A percentile compares a stretch with the other conserved stretches of the same genome.
Evolutionary conservation across 2,329 filamentous ascomycete species (phyloP).

Genomic region (Lithohypha guttulata): DNA sequence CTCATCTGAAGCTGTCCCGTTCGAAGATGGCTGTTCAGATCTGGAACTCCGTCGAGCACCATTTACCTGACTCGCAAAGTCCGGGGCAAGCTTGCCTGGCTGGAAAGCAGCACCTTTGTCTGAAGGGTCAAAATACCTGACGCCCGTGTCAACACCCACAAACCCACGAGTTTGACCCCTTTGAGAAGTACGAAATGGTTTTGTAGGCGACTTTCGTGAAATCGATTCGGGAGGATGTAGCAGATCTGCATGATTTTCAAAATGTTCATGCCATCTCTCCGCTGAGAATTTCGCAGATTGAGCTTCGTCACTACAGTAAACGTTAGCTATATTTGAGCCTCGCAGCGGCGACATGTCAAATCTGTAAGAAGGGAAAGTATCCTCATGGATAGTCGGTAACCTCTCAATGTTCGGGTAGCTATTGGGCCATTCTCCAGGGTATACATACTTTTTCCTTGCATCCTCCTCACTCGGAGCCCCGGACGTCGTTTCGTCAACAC

Average conservation of each 20-base stretch:
- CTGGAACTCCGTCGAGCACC: not conserved
- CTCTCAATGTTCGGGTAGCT: conserved; percentile 16
- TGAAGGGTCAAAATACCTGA: conserved; percentile 7
- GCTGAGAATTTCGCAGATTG: conserved; percentile 31
- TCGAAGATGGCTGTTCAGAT: not conserved
- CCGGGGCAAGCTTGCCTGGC: conserved; percentile 15
- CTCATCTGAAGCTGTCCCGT: conserved; percentile 2
- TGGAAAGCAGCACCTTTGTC: conserved; percentile 13
- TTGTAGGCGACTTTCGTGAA: conserved; percentile 19
- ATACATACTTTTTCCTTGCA: conserved; percentile 2
- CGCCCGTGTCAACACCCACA: conserved; percentile 10
- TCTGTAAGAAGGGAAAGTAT: too few relatives aligned
- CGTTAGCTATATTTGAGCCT: not conserved
- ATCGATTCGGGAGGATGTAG: conserved; percentile 25
- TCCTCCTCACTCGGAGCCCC: not conserved
- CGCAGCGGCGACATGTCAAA: too few relatives aligned
- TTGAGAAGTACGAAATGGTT: conserved; percentile 10
- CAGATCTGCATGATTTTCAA: conserved; percentile 27
- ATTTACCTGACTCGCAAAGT: conserved; percentile 13
- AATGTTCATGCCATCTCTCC: conserved; percentile 31
- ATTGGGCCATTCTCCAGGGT: conserved; percentile 12
- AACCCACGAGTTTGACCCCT: conserved; percentile 10
- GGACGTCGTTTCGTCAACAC: not conserved
- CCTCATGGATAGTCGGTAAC: too few relatives aligned
- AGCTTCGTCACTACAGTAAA: conserved; percentile 5